phyloP scores from a whole-genome alignment of 345 rosid species.

The Hibiscus tridactylites region DNA sequence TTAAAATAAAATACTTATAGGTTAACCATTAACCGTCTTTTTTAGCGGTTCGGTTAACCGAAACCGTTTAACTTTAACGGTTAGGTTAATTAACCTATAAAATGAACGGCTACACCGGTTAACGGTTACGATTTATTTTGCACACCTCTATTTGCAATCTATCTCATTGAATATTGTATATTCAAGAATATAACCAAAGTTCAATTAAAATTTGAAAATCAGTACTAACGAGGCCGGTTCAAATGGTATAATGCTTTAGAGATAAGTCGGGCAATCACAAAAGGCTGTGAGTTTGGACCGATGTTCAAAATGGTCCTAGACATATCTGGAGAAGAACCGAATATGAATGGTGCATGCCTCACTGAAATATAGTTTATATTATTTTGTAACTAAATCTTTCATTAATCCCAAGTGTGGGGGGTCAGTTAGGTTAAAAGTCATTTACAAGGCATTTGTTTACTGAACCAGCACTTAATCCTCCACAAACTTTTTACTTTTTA shows the following conservation, averaged over 20 bases:
- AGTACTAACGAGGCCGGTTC: too few species aligned
- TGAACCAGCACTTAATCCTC: neutral
- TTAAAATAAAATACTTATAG: too few species aligned
- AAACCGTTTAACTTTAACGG: too few species aligned
- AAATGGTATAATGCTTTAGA: too few species aligned
- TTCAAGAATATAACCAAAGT: neutral
- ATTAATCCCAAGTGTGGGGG: neutral
- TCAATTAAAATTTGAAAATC: neutral
- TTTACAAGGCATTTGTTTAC: neutral
- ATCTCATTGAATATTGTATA: neutral
- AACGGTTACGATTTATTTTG: too few species aligned
- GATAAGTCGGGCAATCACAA: neutral
- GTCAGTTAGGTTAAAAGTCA: neutral
- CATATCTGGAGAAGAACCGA: too few species aligned
- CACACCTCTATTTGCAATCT: neutral
- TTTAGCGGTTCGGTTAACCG: too few species aligned
- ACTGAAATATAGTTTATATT: neutral
- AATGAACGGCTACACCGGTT: too few species aligned
- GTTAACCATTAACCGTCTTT: too few species aligned
- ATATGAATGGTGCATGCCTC: too few species aligned
- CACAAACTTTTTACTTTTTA: neutral
- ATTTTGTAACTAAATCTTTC: conserved; percentile 4
- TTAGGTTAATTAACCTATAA: too few species aligned
- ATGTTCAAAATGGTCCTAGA: too few species aligned
- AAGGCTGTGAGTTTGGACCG: neutral